A percentile compares a stretch with the other conserved stretches of the same genome.
phyloP scores from a whole-genome alignment of 1,284 basidiomycete genomes.

The Pseudomicrostroma phylloplanum region DNA sequence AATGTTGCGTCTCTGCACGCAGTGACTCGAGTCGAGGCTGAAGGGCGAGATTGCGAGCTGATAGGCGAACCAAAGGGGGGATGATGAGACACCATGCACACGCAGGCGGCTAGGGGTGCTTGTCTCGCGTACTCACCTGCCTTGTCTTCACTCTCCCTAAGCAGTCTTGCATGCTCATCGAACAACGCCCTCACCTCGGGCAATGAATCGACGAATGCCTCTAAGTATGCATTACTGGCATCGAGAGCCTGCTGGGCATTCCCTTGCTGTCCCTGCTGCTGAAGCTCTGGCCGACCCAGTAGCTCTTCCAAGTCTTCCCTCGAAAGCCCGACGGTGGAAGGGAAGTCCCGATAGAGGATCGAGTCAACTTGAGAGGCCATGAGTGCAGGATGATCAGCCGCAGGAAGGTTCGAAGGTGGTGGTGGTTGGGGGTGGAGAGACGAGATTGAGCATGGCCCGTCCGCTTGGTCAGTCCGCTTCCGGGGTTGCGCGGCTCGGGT shows the following conservation, averaged over 20 bases:
- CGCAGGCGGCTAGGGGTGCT: no score
- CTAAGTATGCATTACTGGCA: slow-evolving; percentile 13
- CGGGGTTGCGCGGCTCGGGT: no score
- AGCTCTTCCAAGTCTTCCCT: slow-evolving; percentile 33
- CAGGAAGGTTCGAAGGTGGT: no score
- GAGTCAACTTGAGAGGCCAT: background rate
- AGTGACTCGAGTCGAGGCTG: slow-evolving; percentile 33
- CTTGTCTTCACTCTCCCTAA: slow-evolving; percentile 27
- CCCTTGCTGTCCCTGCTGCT: background rate
- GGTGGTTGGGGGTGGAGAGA: background rate
- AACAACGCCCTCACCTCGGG: slow-evolving; percentile 27
- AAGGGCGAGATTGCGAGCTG: slow-evolving; percentile 24
- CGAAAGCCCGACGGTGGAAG: slow-evolving; percentile 22
- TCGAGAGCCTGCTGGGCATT: no score
- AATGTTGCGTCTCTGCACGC: slow-evolving; percentile 31
- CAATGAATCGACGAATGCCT: slow-evolving; percentile 31
- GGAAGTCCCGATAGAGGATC: slow-evolving; percentile 20
- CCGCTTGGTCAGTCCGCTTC: background rate
- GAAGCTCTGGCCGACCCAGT: slow-evolving; percentile 3
- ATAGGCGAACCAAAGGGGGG: background rate
- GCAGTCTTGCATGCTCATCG: slow-evolving; percentile 23
- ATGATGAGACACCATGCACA: background rate
- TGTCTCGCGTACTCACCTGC: slow-evolving; percentile 19
- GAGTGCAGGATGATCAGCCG: no score
- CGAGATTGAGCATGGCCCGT: slow-evolving; percentile 2